Evolutionary conservation across 441 rosid genomes (phyloP).

Genomic region (Croton setiger): DNA sequence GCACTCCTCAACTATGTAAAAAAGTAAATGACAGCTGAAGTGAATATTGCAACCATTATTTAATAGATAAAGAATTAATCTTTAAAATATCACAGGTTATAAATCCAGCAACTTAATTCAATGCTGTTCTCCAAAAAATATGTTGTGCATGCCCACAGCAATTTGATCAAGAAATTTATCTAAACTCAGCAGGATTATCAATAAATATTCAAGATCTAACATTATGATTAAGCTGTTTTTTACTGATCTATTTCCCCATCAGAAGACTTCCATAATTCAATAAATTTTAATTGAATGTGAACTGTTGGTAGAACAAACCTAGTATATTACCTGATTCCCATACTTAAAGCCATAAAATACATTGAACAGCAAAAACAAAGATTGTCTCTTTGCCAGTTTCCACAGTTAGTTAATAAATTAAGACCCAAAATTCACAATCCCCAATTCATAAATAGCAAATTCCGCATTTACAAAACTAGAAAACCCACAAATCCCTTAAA

Average conservation of each 20-base stretch:
- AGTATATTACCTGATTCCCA: background rate
- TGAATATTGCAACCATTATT: background rate
- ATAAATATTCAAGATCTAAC: background rate
- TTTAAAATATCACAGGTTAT: no score
- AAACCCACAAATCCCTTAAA: background rate
- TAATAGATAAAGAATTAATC: background rate
- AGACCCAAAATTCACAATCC: background rate
- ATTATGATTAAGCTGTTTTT: background rate
- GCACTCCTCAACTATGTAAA: conserved; percentile 64
- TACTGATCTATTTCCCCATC: background rate
- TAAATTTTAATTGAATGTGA: background rate
- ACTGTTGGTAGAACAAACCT: background rate
- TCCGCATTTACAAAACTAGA: no score
- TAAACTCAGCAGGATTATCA: no score
- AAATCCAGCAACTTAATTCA: no score
- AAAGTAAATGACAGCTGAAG: background rate
- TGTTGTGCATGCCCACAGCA: background rate
- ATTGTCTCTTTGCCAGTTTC: no score
- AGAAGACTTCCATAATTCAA: background rate
- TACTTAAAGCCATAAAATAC: background rate
- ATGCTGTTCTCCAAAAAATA: no score
- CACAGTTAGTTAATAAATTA: no score
- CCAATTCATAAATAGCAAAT: background rate
- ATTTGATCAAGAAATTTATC: no score
- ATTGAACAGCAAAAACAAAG: no score